A percentile compares a stretch with the other conserved stretches of the same genome.
These are phyloP conservation scores for Kodamaea fungicola DNA, from an alignment of 1,139 yeast species.

Conservation along the genomic window DNA sequence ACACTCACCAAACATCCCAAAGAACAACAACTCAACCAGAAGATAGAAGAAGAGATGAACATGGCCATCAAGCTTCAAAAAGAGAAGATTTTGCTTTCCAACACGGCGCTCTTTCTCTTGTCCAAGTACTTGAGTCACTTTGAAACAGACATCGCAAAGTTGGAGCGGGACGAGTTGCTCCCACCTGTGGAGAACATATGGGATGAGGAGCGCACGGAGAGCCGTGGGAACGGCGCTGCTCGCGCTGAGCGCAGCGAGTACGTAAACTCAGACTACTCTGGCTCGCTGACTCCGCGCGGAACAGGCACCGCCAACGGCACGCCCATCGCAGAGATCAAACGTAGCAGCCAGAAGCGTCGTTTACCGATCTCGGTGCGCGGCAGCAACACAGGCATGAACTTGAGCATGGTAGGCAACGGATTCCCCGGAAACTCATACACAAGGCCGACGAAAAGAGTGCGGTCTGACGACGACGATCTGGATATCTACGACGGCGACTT, in stretches of 20 bases:
- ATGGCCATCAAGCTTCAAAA: constrained; percentile 61
- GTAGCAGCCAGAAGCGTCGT: constrained; percentile 27
- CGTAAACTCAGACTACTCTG: constrained; percentile 25
- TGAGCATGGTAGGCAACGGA: constrained; percentile 9
- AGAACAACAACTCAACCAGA: constrained; percentile 63
- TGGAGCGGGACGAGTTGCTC: constrained; percentile 77
- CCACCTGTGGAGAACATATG: constrained; percentile 48
- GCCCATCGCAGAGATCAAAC: constrained; percentile 17
- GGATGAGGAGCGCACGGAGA: constrained; percentile 9
- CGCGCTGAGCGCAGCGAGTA: constrained; percentile 11
- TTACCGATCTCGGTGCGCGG: constrained; percentile 15
- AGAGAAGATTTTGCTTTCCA: constrained; percentile 76
- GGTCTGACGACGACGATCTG: constrained; percentile 17
- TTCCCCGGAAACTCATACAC: constrained; percentile 7
- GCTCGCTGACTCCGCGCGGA: constrained; percentile 31
- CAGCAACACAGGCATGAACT: constrained; percentile 5
- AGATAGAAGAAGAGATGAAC: constrained; percentile 68
- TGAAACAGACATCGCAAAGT: constrained; percentile 69
- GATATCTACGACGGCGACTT: constrained; percentile 6
- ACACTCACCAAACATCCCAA: constrained; percentile 79
- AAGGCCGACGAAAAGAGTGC: constrained; percentile 26
- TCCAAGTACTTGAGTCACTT: constrained; percentile 71
- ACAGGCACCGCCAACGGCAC: constrained; percentile 16
- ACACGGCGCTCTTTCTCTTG: constrained; percentile 75
- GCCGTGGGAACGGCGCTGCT: constrained; percentile 1